phyloP scores from a whole-genome alignment of 306 rosid species.

The Casuarina cunninghamiana region DNA sequence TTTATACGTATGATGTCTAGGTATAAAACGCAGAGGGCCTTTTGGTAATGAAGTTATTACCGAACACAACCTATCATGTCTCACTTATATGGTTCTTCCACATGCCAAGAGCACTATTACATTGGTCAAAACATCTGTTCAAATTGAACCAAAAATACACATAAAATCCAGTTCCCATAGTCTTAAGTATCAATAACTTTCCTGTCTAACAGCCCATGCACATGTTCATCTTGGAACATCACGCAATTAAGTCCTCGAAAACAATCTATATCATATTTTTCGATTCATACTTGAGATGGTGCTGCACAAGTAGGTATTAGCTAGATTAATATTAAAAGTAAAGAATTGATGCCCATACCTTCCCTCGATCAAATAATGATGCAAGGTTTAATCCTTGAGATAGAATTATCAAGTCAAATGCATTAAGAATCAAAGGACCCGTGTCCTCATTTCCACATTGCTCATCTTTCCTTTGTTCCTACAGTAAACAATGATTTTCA shows the following conservation, averaged over 20 bases:
- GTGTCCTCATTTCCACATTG: conserved; percentile 52
- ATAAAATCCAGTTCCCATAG: neutral
- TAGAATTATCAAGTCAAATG: conserved; percentile 79
- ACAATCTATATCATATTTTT: neutral
- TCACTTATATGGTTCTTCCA: neutral
- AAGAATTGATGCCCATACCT: conserved; percentile 41
- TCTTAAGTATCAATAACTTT: neutral
- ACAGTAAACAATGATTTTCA: conserved; percentile 18
- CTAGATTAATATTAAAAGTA: neutral
- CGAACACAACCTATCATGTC: neutral
- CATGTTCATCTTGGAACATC: neutral
- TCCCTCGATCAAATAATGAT: conserved; percentile 71
- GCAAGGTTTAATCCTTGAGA: conserved; percentile 93
- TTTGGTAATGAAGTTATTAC: neutral
- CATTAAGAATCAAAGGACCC: conserved; percentile 81
- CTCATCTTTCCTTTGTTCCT: conserved; percentile 57
- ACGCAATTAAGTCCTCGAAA: neutral
- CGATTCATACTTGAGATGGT: neutral
- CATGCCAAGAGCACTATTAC: neutral
- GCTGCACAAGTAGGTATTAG: conserved; percentile 4
- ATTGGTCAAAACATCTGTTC: neutral
- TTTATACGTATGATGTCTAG: neutral
- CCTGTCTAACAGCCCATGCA: neutral
- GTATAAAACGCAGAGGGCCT: neutral
- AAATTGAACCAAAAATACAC: neutral